These are phyloP conservation scores for Danielozyma ontarioensis DNA, from an alignment of 805 yeast species.

Conservation along the genomic window DNA sequence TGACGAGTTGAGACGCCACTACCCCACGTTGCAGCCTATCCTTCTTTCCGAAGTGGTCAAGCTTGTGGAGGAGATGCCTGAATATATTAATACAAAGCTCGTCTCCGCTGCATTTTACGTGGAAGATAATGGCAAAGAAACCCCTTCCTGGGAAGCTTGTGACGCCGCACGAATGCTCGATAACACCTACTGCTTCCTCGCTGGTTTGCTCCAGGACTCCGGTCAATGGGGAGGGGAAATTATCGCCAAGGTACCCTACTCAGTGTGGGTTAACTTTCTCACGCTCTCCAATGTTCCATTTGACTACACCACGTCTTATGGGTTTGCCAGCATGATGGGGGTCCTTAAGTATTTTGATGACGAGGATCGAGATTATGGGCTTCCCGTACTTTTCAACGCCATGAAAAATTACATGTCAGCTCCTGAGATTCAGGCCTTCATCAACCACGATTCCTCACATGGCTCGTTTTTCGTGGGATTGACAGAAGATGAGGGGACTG, in stretches of 20 bases:
- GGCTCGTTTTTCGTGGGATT: constrained; percentile 34
- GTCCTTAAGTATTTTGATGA: constrained; percentile 55
- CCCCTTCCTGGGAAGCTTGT: not conserved
- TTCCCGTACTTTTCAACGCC: constrained; percentile 29
- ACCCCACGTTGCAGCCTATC: constrained; percentile 61
- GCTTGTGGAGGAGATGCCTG: constrained; percentile 43
- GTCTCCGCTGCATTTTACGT: not conserved
- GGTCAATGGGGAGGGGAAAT: constrained; percentile 42
- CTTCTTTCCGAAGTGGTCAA: constrained; percentile 46
- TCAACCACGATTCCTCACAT: constrained; percentile 21
- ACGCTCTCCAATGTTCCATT: constrained; percentile 52
- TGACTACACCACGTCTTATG: constrained; percentile 54
- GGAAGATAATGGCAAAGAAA: constrained; percentile 18
- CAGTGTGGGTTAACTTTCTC: constrained; percentile 45
- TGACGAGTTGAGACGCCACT: constrained; percentile 81
- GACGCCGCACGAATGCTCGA: constrained; percentile 27
- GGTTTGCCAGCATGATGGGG: constrained; percentile 48
- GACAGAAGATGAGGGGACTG: constrained; percentile 25
- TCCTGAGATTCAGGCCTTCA: constrained; percentile 22
- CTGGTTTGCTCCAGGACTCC: constrained; percentile 49
- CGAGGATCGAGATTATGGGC: constrained; percentile 46
- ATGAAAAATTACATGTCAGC: constrained; percentile 23
- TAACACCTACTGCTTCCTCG: constrained; percentile 44
- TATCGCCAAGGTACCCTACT: constrained; percentile 32
- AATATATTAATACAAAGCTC: constrained; percentile 13